Evolutionary conservation across 2,329 filamentous ascomycete species (phyloP), one percentile per base, ranked within the genome.

Genomic region (Aspergillus sp.): DNA sequence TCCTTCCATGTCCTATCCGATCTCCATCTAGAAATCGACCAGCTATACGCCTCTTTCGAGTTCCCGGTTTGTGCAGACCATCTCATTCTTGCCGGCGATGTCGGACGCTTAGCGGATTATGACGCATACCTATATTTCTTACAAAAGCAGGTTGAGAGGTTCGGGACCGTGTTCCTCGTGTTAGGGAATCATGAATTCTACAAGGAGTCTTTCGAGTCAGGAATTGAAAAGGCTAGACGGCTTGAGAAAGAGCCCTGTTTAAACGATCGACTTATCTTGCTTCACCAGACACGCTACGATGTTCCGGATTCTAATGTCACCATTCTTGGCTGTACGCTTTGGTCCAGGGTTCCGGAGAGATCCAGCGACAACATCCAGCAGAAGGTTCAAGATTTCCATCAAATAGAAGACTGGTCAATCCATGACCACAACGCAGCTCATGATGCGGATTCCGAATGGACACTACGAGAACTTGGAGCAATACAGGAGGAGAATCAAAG

Each of bases 301-400:
- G 32, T 68, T 5, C 52, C 55, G 7, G 47, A 41, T 1, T 49
- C 73, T 0, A 58, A 58, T 20, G 45, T 81, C n/a, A 77, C 73
- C 2, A 61, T 83, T 2, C 60, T 83, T 1, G 80, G 80, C 5
- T 82, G 77, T 52, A 81, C 79, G 1, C 66, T 84, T 0, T 82
- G 79, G 75, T 81, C 78, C 1, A 53, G 62, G 0, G 70, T 84
- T 5, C 67, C 74, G 0, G 52, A 66, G 0, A 61, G 69, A 4
- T 64, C 66, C 4, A 62, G 55, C 9, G 59, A 60, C 0, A 56
- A 71, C 4, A 73, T 83, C 12, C 42, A 63, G 22, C 60, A 61
- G 30, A 75, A 67, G 49, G 65, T 82, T 7, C 73, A 70, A 17
- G 81, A 84, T 58, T 83, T 80, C 45, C 64, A 72, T 22, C 69